Evolutionary conservation across 2,329 filamentous ascomycete genomes (phyloP).

Genomic region (Apiospora koreana): DNA sequence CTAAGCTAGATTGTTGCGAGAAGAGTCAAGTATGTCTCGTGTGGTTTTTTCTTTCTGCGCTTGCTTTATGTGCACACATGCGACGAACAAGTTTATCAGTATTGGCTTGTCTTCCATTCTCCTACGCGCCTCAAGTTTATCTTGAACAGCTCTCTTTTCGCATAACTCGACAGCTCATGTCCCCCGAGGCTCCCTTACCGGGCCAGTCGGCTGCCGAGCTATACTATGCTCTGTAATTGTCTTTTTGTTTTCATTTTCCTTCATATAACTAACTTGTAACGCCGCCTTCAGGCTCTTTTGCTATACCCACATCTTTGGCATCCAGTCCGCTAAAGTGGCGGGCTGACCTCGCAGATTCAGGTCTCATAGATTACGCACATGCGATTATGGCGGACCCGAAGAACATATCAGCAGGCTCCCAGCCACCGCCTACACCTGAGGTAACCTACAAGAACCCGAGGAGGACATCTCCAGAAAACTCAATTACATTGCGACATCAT

Average conservation of each 20-base stretch:
- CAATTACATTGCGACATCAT: conserved; percentile 50
- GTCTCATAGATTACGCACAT: not conserved
- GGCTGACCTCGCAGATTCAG: not conserved
- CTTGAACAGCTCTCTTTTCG: not conserved
- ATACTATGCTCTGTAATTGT: not conserved
- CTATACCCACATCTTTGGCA: not conserved
- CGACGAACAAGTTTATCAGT: not conserved
- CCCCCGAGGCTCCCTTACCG: not conserved
- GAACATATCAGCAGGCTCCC: not conserved
- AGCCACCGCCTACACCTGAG: not conserved
- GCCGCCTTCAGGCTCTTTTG: not conserved
- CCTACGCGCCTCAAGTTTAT: not conserved
- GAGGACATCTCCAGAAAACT: conserved; percentile 45
- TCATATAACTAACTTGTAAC: not conserved
- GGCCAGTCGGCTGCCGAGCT: not conserved
- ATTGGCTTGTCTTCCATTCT: not conserved
- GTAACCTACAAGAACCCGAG: conserved; percentile 34
- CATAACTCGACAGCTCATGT: not conserved
- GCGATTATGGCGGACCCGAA: not conserved
- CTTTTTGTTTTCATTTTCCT: not conserved
- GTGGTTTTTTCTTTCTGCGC: not conserved
- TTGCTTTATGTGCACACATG: not conserved
- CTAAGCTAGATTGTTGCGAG: not conserved
- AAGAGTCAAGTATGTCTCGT: conserved; percentile 5
- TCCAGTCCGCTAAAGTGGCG: not conserved